phyloP scores from a whole-genome alignment of 495 filamentous ascomycete genomes.

The Talaromyces nanjingensis region DNA sequence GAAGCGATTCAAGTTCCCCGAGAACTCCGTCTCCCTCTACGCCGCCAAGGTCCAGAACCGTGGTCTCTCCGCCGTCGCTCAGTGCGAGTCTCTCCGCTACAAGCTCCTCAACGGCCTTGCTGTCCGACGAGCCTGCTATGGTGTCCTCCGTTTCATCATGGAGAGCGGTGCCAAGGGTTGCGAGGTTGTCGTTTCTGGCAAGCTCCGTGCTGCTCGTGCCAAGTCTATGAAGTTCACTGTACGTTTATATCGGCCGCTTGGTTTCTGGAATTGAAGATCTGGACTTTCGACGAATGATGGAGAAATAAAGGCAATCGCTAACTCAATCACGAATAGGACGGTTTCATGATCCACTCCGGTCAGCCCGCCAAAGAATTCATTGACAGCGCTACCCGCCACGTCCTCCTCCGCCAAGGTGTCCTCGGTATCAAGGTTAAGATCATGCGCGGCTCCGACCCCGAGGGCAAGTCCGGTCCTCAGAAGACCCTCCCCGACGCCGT shows the following conservation, averaged over 20 bases:
- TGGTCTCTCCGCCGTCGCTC: constrained; percentile 97
- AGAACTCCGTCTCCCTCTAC: constrained; percentile 99
- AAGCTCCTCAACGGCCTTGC: constrained; percentile 99
- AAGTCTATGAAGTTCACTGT: constrained; percentile 99
- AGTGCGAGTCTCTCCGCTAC: constrained; percentile 99
- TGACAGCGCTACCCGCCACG: constrained; percentile 95
- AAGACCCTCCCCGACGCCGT: constrained; percentile 97
- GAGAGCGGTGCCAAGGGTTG: constrained; percentile 98
- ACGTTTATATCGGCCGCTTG: constrained; percentile 23
- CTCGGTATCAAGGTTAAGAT: constrained; percentile 99
- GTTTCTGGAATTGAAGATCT: not conserved
- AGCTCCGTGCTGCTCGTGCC: constrained; percentile 95
- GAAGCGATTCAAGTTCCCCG: constrained; percentile 99
- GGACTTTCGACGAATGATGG: not conserved
- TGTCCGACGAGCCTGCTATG: constrained; percentile 96
- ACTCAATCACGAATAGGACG: constrained; percentile 51
- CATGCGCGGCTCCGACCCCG: constrained; percentile 98
- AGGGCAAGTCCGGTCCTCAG: constrained; percentile 95
- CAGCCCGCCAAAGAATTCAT: constrained; percentile 99
- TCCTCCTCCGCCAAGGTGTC: constrained; percentile 98
- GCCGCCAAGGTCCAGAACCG: constrained; percentile 99
- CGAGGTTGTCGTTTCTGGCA: constrained; percentile 98
- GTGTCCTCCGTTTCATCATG: constrained; percentile 99
- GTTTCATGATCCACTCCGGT: constrained; percentile 99
- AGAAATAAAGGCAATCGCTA: constrained; percentile 12